phyloP scores from a whole-genome alignment of 2,329 filamentous ascomycete genomes.

The Sporothrix luriei region DNA sequence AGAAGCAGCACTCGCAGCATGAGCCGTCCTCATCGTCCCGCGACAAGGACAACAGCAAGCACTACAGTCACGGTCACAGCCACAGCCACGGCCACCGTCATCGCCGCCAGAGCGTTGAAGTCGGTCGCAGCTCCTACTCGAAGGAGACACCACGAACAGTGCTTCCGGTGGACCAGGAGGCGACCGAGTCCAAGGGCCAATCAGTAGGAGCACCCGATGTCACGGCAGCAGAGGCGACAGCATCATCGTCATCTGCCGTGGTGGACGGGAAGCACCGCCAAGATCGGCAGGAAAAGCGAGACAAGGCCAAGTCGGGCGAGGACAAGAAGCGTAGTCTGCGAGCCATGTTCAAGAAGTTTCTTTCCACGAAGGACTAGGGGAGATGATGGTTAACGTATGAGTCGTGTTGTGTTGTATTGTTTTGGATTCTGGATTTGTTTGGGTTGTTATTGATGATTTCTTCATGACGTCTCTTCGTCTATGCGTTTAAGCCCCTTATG shows the following conservation, averaged over 20 bases:
- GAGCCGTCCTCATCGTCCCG: conserved; percentile 9
- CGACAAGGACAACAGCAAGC: not conserved
- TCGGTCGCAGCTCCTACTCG: not conserved
- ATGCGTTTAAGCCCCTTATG: not conserved
- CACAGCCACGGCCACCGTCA: conserved; percentile 25
- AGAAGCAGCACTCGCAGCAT: conserved; percentile 26
- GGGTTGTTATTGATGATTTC: not conserved
- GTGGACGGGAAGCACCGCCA: conserved; percentile 36
- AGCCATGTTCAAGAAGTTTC: conserved; percentile 34
- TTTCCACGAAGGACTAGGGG: conserved; percentile 24
- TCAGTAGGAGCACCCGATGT: conserved; percentile 19
- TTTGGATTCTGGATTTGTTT: not conserved
- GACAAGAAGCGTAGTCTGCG: conserved; percentile 35
- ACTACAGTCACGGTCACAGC: not conserved
- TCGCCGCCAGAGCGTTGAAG: conserved; percentile 26
- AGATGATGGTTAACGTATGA: not conserved
- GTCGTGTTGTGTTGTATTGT: not conserved
- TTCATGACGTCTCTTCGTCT: not conserved
- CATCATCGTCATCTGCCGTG: conserved; percentile 24
- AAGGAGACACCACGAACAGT: not conserved
- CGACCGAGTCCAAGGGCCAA: conserved; percentile 31
- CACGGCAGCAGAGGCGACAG: conserved; percentile 25
- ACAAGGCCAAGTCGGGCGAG: conserved; percentile 31
- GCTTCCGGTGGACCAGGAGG: conserved; percentile 21
- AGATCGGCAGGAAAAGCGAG: conserved; percentile 36